Evolutionary conservation across 2,329 filamentous ascomycete genomes (phyloP), one percentile per base, ranked within the genome.

Genomic region (Zasmidium angulare): DNA sequence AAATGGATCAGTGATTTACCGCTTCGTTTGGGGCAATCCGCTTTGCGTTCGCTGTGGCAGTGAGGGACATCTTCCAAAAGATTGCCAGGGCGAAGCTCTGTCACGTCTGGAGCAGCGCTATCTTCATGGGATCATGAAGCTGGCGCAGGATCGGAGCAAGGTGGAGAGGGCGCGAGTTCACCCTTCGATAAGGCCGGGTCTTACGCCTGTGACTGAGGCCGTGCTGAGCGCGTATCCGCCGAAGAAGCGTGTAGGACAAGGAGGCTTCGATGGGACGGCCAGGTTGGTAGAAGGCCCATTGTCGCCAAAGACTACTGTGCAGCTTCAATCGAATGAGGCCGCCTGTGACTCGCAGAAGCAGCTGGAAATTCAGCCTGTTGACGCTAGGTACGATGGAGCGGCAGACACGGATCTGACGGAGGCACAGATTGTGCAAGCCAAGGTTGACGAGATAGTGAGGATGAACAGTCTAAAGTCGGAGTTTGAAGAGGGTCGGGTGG

Each of bases 11-110:
- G 48, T 21, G 22, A 31, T 40, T 21, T 66, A 66, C 50, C 54
- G 55, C 26, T 66, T 66, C 56, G 59, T 59, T 10, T 63, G 59
- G 57, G 64, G 64, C 12, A 58, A 64, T 19, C 64, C 64, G 26
- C 61, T 66, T 10, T 66, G 64, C 36, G 60, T 64, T 10, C 40
- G 54, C 7, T 66, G 64, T 50, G 64, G 64, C 1, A 46, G 12
- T 21, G 53, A 52, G 19, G 64, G 64, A n/a, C 64, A 66, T 53
- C 53, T 66, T n/a, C 63, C 63, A 0, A 36, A 56, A n/a, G 24
- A 60, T 23, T 64, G 64, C 43, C 46, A 31, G 22, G 50, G 31
- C 29, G 23, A 46, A 23, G 24, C 56, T 10, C 47, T 66, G 9
- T 60, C 56, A 2, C 21, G 26, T 24, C 21, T 51, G 17, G 64